These are phyloP conservation scores for Petunia hybrid DNA, from an alignment of 305 asterid genomes.

Conservation along the genomic window DNA sequence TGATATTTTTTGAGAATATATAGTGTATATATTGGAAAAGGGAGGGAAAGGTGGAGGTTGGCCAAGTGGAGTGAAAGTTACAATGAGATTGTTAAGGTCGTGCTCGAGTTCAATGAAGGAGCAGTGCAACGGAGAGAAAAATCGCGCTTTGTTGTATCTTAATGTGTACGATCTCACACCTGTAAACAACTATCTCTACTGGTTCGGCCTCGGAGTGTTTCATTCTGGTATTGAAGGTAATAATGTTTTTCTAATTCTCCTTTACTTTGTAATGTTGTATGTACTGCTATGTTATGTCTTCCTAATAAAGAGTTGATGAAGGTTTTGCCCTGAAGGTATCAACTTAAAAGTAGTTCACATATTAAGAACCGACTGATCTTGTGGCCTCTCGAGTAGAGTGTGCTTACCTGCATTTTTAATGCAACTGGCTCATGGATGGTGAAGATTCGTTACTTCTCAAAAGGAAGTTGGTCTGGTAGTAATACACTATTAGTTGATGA, in stretches of 20 bases:
- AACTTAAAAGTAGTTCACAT: constrained; percentile 2
- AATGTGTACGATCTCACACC: constrained; percentile 93
- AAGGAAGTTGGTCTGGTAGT: background rate
- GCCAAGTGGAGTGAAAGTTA: constrained; percentile 35
- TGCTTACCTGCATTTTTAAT: constrained; percentile 6
- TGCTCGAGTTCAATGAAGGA: constrained; percentile 55
- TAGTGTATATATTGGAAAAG: background rate
- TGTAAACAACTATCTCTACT: constrained; percentile 80
- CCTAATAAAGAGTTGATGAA: background rate
- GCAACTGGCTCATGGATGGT: constrained; percentile 25
- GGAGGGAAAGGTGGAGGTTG: constrained; percentile 17
- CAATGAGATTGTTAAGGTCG: constrained; percentile 75
- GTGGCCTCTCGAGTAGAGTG: background rate
- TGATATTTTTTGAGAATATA: constrained; percentile 5
- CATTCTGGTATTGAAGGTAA: constrained; percentile 96
- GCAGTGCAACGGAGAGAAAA: constrained; percentile 51
- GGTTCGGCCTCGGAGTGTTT: constrained; percentile 88
- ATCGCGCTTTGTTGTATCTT: constrained; percentile 60
- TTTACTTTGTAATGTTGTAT: background rate
- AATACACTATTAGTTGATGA: background rate
- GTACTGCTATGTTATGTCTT: background rate
- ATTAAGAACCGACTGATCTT: background rate
- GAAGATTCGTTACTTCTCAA: constrained; percentile 7
- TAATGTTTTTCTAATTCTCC: constrained; percentile 9
- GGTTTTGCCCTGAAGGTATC: constrained; percentile 3